Percentiles rank a stretch among this genome's conserved stretches.
These are phyloP conservation scores for Rosa rugosa DNA, from an alignment of 306 rosid genomes.

Conservation along the genomic window DNA sequence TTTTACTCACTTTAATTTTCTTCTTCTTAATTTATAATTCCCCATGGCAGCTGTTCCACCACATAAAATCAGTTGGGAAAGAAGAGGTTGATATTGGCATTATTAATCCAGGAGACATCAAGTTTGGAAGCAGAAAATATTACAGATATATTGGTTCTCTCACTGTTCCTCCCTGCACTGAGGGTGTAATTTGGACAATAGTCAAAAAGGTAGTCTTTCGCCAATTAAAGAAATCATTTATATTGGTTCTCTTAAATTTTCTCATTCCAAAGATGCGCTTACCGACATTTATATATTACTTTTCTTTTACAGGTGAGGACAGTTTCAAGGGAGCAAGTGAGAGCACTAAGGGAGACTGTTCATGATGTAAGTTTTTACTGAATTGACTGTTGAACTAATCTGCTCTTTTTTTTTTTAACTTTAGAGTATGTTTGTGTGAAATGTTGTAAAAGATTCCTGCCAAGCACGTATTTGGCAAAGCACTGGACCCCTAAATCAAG, in stretches of 20 bases:
- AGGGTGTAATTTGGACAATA: slow-evolving; percentile 78
- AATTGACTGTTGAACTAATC: background rate
- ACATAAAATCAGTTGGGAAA: slow-evolving; percentile 36
- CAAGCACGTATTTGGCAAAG: background rate
- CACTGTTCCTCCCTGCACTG: slow-evolving; percentile 75
- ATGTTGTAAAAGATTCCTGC: background rate
- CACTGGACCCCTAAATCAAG: background rate
- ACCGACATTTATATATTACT: background rate
- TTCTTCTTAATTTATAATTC: too few species aligned
- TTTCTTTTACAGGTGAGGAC: slow-evolving; percentile 53
- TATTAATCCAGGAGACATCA: slow-evolving; percentile 47
- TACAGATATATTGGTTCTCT: slow-evolving; percentile 81
- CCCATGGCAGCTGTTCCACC: slow-evolving; percentile 39
- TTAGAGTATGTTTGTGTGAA: background rate
- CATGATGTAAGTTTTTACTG: slow-evolving; percentile 46
- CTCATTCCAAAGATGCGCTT: background rate
- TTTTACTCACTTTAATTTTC: background rate
- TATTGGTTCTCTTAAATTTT: background rate
- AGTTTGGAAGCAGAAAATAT: slow-evolving; percentile 57
- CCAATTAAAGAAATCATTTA: background rate
- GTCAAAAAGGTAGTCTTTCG: slow-evolving; percentile 42
- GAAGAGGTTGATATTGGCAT: slow-evolving; percentile 53
- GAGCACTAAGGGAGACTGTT: slow-evolving; percentile 48
- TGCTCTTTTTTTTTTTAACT: background rate
- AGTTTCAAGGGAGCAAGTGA: slow-evolving; percentile 59